A percentile compares a stretch with the other conserved stretches of the same genome.
These are phyloP conservation scores for Debaryomyces singareniensis DNA, from an alignment of 1,139 yeast species.

Conservation along the genomic window DNA sequence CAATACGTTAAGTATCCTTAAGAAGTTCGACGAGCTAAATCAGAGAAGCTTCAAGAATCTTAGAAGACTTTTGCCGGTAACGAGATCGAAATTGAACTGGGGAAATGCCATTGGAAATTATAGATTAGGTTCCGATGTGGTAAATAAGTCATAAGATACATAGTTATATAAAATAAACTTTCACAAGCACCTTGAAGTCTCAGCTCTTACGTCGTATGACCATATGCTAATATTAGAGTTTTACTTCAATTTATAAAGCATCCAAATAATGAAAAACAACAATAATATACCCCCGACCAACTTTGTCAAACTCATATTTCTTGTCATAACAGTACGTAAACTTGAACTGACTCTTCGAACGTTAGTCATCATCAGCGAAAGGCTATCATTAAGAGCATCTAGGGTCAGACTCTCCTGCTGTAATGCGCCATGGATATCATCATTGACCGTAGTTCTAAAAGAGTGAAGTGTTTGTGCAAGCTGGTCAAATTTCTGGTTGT, in stretches of 20 bases:
- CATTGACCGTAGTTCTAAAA: constrained; percentile 38
- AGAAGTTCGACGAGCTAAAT: constrained; percentile 65
- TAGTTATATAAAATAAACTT: neutral
- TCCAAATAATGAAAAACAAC: constrained; percentile 61
- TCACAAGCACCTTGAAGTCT: too few species aligned
- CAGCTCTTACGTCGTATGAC: too few species aligned
- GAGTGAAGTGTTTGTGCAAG: constrained; percentile 40
- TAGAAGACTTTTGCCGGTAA: constrained; percentile 87
- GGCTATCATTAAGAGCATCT: constrained; percentile 52
- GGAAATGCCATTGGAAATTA: constrained; percentile 89
- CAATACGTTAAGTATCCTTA: constrained; percentile 55
- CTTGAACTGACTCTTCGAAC: constrained; percentile 64
- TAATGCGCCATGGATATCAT: constrained; percentile 38
- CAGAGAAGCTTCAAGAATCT: constrained; percentile 76
- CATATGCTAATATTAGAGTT: too few species aligned
- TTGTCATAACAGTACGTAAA: constrained; percentile 45
- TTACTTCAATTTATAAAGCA: constrained; percentile 49
- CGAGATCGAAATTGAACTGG: constrained; percentile 91
- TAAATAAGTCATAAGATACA: constrained; percentile 17
- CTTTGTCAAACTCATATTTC: constrained; percentile 38
- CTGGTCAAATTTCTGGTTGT: constrained; percentile 39
- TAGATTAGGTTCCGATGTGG: constrained; percentile 81
- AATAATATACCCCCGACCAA: constrained; percentile 45
- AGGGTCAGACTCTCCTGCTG: constrained; percentile 44
- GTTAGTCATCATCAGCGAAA: constrained; percentile 53